Evolutionary conservation across 2,329 filamentous ascomycete species (phyloP).

Genomic region (Sporothrix schenckii): DNA sequence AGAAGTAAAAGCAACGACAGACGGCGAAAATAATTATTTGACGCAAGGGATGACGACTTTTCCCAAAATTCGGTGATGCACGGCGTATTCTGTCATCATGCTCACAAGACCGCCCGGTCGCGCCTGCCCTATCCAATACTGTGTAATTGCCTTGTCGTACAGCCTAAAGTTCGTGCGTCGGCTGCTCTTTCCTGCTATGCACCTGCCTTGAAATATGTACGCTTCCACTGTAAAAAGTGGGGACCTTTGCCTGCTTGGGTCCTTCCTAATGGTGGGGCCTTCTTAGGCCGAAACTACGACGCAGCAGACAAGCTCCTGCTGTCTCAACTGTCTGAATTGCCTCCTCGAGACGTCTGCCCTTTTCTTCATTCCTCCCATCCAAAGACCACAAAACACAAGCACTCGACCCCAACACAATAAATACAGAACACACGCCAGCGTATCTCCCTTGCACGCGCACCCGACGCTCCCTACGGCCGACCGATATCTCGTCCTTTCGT

Average conservation of each 20-base stretch:
- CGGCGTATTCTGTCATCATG: background rate
- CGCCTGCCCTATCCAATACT: background rate
- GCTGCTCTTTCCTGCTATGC: constrained; percentile 13
- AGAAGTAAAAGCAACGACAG: background rate
- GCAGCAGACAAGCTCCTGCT: constrained; percentile 5
- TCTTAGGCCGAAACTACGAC: background rate
- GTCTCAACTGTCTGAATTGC: constrained; percentile 11
- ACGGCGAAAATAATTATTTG: background rate
- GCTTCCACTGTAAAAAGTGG: constrained; percentile 11
- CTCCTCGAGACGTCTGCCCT: background rate
- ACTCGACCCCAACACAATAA: background rate
- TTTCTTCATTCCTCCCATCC: constrained; percentile 5
- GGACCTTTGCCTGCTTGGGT: background rate
- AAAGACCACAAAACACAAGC: background rate
- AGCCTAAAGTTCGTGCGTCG: constrained; percentile 15
- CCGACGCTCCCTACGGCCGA: background rate
- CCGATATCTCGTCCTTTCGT: background rate
- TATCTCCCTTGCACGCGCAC: background rate
- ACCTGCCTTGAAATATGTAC: background rate
- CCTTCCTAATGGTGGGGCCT: constrained; percentile 3
- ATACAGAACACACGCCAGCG: background rate
- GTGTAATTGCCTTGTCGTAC: background rate
- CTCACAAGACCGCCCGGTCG: background rate
- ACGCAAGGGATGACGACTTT: constrained; percentile 9
- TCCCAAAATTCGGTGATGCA: background rate